phyloP scores from a whole-genome alignment of 108 stramenopile genomes.

The Nannochloropsis salina region DNA sequence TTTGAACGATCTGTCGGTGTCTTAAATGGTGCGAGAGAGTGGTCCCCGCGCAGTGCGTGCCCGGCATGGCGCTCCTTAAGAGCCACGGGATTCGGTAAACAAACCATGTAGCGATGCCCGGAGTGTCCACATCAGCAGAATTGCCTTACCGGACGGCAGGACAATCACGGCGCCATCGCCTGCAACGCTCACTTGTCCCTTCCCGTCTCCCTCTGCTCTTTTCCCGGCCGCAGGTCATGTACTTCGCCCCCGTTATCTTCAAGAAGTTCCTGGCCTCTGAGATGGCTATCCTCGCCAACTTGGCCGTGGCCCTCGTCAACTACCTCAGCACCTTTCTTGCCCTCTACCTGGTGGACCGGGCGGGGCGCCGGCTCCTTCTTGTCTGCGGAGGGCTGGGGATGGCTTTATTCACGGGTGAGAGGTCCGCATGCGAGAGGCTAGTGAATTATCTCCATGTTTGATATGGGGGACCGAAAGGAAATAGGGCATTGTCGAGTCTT shows the following conservation, averaged over 20 bases:
- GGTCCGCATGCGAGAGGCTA: slow-evolving; percentile 33
- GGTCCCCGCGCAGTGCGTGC: no score
- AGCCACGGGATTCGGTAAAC: no score
- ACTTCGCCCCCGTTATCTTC: slow-evolving; percentile 43
- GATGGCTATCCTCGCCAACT: slow-evolving; percentile 33
- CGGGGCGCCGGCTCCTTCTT: neutral
- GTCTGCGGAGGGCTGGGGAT: slow-evolving; percentile 28
- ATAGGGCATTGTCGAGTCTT: no score
- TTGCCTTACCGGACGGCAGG: no score
- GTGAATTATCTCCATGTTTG: slow-evolving; percentile 37
- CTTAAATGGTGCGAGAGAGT: no score
- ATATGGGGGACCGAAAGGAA: neutral
- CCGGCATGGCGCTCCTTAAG: no score
- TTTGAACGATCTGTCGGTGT: no score
- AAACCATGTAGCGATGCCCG: no score
- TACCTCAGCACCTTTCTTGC: slow-evolving; percentile 46
- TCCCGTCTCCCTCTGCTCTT: neutral
- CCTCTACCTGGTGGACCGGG: neutral
- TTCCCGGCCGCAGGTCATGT: slow-evolving; percentile 21
- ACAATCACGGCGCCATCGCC: neutral
- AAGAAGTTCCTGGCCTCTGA: slow-evolving; percentile 33
- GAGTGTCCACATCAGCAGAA: no score
- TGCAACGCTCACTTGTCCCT: neutral
- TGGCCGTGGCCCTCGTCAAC: slow-evolving; percentile 48
- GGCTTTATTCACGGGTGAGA: slow-evolving; percentile 46